These are phyloP conservation scores for Cubamyces lactineus DNA, from an alignment of 768 basidiomycete genomes.

Conservation along the genomic window DNA sequence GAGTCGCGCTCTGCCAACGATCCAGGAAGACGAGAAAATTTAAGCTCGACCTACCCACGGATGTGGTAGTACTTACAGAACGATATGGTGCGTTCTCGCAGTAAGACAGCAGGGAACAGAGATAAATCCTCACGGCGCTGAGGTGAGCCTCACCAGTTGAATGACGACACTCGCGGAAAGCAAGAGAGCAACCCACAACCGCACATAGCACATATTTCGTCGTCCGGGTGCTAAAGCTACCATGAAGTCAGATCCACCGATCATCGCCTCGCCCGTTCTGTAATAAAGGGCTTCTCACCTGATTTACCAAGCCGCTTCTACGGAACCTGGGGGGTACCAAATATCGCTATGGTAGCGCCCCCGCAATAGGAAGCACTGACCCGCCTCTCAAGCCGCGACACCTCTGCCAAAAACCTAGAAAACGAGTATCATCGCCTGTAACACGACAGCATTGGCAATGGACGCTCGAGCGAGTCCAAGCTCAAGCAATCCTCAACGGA, in stretches of 20 bases:
- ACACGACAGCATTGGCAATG: background rate
- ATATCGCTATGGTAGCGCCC: background rate
- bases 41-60: slow-evolving; percentile 9
- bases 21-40: background rate
- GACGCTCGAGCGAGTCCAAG: background rate
- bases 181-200: background rate
- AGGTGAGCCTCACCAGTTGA: too few relatives aligned
- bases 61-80: background rate
- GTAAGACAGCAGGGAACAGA: too few relatives aligned
- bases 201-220: background rate
- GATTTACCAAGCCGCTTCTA: slow-evolving; percentile 5
- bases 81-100: too few relatives aligned
- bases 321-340: background rate
- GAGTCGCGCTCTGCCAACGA: background rate
- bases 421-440: too few relatives aligned
- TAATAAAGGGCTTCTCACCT: slow-evolving; percentile 14
- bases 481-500: too few relatives aligned
- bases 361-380: too few relatives aligned
- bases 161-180: too few relatives aligned
- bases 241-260: slow-evolving; percentile 1
- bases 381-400: too few relatives aligned
- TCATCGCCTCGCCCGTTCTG: slow-evolving; percentile 2
- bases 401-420: too few relatives aligned
- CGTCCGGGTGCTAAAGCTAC: too few relatives aligned
- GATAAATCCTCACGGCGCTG: too few relatives aligned